Percentiles rank a stretch among this genome's conserved stretches.
phyloP scores from a whole-genome alignment of 345 rosid species.

The Mallotus nudiflorus region DNA sequence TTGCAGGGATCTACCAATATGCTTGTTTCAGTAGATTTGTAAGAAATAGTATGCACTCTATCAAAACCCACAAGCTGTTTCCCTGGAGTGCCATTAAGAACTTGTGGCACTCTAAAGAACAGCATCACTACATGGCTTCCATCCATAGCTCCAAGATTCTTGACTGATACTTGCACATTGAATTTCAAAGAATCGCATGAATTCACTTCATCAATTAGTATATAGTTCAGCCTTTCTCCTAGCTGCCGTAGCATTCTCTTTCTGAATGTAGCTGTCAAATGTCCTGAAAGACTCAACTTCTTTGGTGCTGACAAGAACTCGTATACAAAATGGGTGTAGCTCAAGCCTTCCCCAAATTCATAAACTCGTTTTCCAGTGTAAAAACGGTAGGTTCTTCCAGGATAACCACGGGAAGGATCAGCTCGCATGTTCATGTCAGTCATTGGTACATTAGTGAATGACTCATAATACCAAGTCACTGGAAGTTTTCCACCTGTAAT shows the following conservation, averaged over 20 bases:
- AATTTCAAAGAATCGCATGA: conserved; percentile 60
- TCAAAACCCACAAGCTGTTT: conserved; percentile 79
- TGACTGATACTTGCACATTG: conserved; percentile 44
- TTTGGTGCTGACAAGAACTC: conserved; percentile 59
- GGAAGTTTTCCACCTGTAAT: conserved; percentile 86
- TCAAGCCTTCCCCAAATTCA: conserved; percentile 74
- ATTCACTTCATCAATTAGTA: conserved; percentile 32
- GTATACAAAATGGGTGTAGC: conserved; percentile 64
- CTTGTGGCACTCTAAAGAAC: conserved; percentile 53
- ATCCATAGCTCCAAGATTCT: conserved; percentile 57
- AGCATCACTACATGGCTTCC: conserved; percentile 80
- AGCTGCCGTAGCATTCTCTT: conserved; percentile 41
- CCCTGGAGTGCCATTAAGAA: conserved; percentile 49
- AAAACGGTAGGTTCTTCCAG: conserved; percentile 89
- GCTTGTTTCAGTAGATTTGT: conserved; percentile 41
- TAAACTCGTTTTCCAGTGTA: conserved; percentile 67
- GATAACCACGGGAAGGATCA: conserved; percentile 66
- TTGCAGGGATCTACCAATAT: conserved; percentile 70
- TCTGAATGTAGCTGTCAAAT: conserved; percentile 23
- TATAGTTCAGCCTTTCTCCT: conserved; percentile 33
- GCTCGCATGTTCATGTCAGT: conserved; percentile 87
- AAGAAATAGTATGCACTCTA: conserved; percentile 54
- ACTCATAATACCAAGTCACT: conserved; percentile 87
- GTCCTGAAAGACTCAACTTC: conserved; percentile 41
- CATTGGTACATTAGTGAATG: conserved; percentile 75